Conservation (phyloP, 2,329 filamentous ascomycete genomes). For the Beauveria asiatica region DNA sequence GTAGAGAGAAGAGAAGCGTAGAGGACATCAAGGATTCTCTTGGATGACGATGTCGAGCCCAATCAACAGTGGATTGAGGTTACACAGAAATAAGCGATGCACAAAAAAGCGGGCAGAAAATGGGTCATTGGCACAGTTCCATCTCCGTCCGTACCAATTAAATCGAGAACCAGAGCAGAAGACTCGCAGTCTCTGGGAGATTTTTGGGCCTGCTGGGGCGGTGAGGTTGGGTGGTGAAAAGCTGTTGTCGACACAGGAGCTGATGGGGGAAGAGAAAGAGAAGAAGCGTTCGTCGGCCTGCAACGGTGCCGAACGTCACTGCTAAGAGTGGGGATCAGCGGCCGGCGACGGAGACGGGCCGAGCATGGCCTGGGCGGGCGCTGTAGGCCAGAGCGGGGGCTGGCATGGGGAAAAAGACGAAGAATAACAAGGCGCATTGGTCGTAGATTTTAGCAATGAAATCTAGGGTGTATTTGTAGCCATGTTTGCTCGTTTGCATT, state of each 20-base stretch:
- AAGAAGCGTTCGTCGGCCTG: background rate
- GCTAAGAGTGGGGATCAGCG: background rate
- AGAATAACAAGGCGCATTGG: background rate
- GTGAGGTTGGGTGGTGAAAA: background rate
- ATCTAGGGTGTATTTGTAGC: too few species aligned
- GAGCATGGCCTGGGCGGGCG: background rate
- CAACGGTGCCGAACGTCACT: background rate
- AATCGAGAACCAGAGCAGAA: background rate
- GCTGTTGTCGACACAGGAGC: too few species aligned
- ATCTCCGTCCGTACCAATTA: background rate
- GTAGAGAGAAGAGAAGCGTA: background rate
- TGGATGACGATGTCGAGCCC: background rate
- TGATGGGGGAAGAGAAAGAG: background rate
- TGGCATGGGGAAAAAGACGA: background rate
- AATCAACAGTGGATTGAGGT: background rate
- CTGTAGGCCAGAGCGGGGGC: background rate
- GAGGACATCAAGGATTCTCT: too few species aligned
- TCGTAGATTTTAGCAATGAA: too few species aligned
- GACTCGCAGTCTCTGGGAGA: background rate
- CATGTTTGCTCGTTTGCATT: too few species aligned
- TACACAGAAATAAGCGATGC: background rate
- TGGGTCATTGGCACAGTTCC: background rate
- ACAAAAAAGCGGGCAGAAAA: background rate
- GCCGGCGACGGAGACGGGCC: conserved; percentile 9
- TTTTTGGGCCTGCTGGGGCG: background rate